Base-by-base conservation (phyloP, 495 filamentous ascomycete species). In the Physcia stellaris region DNA sequence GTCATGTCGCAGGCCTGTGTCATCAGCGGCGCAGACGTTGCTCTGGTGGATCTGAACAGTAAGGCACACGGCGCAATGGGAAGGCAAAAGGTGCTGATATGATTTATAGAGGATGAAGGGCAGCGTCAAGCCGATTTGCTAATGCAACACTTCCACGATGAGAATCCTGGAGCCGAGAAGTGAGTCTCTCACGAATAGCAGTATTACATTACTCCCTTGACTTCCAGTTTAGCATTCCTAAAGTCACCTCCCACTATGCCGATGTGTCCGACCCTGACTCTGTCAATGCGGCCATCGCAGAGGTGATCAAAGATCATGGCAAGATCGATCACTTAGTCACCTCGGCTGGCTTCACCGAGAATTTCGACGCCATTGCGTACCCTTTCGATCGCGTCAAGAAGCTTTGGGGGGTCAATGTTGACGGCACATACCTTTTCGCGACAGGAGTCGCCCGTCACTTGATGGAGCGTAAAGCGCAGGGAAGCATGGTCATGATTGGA, bases 311-410 rank as follows among this genome's bases (percentile, higher is more conserved):
- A 27, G 63, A 72, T 40, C 84, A 93, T 55, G 79, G 79, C 53
- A 73, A 77, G 52, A 81, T 95, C 52, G 87, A 96, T 60, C 76
- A 80, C 56, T 74, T 98, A 21, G 87, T 98, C 42, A 95, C 88
- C 19, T 93, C 87, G 6, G 90, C 90, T 21, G 90, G 90, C 5
- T 92, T 96, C 65, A 86, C 82, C 6, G 90, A 98, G 63, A 95
- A 95, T 61, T 93, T 86, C 52, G 78, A 86, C 46, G 87, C 87
- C 23, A 80, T 85, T 52, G 68, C 70, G 42, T 98, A 95, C 59
- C 86, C 86, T 0, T 70, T 81, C 39, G 86, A 94, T 47, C 75
- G 86, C 40, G 75, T 94, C 58, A 73, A 84, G 60, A 92, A 90
- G 64, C 72, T 95, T 12, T 93, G 83, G 85, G 77, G 76, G 10